A percentile compares a stretch with the other conserved stretches of the same genome.
phyloP scores from a whole-genome alignment of 2,329 filamentous ascomycete genomes.

The Thielaviopsis populi region DNA sequence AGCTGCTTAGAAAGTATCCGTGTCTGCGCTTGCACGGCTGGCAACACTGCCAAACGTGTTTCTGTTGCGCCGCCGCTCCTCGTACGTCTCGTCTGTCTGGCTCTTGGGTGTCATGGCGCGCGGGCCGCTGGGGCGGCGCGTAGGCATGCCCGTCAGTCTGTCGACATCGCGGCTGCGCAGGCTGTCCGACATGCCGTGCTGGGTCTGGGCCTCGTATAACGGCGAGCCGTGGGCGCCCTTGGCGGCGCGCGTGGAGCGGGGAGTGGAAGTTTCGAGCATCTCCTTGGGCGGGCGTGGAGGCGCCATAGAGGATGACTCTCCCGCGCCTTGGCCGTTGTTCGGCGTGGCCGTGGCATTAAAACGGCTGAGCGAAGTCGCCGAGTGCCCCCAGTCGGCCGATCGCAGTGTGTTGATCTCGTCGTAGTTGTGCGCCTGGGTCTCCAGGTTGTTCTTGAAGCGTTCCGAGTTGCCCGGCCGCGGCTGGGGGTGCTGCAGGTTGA shows the following conservation, averaged over 20 bases:
- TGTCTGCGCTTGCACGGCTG: conserved; percentile 30
- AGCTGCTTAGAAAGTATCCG: conserved; percentile 35
- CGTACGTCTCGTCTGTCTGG: conserved; percentile 29
- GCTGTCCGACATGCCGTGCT: conserved; percentile 35
- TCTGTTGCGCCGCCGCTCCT: conserved; percentile 41
- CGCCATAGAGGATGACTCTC: conserved; percentile 25
- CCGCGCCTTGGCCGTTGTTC: conserved; percentile 32
- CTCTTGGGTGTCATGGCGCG: conserved; percentile 46
- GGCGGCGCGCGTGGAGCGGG: conserved; percentile 23
- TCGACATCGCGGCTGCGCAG: conserved; percentile 44
- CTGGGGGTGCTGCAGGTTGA: conserved; percentile 68
- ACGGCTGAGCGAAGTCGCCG: conserved; percentile 42
- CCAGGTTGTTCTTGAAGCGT: conserved; percentile 57
- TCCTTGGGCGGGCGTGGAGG: conserved; percentile 50
- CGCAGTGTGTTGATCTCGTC: conserved; percentile 44
- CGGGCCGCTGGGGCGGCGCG: conserved; percentile 41
- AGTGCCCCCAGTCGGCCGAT: conserved; percentile 48
- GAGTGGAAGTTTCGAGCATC: conserved; percentile 29
- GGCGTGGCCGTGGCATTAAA: conserved; percentile 33
- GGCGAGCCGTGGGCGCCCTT: neutral
- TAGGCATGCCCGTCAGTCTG: conserved; percentile 36
- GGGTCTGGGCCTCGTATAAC: conserved; percentile 24
- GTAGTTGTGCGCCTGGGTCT: conserved; percentile 57
- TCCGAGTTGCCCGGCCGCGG: conserved; percentile 59
- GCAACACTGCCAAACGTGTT: conserved; percentile 39